Evolutionary conservation across 1,284 basidiomycete species (phyloP).

Genomic region (Stereum hirsutum): DNA sequence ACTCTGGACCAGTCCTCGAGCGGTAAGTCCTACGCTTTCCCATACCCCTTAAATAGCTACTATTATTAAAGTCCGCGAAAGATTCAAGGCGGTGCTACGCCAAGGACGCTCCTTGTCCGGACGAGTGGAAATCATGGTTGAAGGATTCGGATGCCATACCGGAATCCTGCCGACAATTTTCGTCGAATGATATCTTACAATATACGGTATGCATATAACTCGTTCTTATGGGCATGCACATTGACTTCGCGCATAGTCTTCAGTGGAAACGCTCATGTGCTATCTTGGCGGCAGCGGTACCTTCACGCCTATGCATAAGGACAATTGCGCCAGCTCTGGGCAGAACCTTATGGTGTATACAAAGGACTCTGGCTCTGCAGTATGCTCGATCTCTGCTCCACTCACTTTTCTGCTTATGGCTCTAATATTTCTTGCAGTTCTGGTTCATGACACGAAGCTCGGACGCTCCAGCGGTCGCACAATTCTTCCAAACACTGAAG

Average conservation of each 20-base stretch:
- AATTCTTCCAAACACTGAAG: conserved; percentile 49
- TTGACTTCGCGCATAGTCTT: conserved; percentile 26
- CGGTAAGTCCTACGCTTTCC: background rate
- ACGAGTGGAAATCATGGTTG: conserved; percentile 54
- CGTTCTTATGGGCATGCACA: background rate
- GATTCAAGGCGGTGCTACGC: conserved; percentile 58
- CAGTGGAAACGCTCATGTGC: conserved; percentile 70
- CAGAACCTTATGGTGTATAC: conserved; percentile 77
- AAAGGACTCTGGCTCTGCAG: conserved; percentile 54
- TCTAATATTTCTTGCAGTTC: too few relatives aligned
- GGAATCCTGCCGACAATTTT: conserved; percentile 33
- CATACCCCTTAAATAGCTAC: background rate
- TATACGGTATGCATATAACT: conserved; percentile 22
- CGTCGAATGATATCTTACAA: conserved; percentile 43
- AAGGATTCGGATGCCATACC: conserved; percentile 36
- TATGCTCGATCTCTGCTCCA: too few relatives aligned
- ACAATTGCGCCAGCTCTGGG: conserved; percentile 69
- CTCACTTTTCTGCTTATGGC: too few relatives aligned
- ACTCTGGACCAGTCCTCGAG: conserved; percentile 23
- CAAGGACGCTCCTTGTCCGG: conserved; percentile 64
- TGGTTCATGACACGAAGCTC: conserved; percentile 74
- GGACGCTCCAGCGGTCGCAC: conserved; percentile 37
- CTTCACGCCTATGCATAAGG: conserved; percentile 70
- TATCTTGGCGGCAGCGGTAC: conserved; percentile 72
- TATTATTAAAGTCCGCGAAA: conserved; percentile 15